These are phyloP conservation scores for Auriscalpium microsporum DNA, from an alignment of 768 basidiomycete genomes.

Conservation along the genomic window DNA sequence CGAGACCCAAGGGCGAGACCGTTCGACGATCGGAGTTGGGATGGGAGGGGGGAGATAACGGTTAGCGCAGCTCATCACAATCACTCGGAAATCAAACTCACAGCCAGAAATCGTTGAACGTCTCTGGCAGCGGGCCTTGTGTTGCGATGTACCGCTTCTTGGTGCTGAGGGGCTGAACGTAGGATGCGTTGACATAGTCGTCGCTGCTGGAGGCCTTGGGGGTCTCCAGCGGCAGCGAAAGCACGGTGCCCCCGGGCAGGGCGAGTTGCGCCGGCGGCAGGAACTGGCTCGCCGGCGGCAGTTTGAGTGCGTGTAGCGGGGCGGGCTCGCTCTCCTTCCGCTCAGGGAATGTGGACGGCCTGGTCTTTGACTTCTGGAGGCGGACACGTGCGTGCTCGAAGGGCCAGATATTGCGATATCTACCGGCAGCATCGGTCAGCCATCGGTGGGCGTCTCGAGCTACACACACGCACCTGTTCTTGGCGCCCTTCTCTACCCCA, in stretches of 20 bases:
- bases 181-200: conserved; percentile 95
- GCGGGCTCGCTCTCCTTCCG: not conserved
- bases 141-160: conserved; percentile 86
- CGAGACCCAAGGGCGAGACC: not conserved
- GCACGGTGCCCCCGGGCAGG: not conserved
- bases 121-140: conserved; percentile 86
- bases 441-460: not conserved
- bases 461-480: conserved; percentile 62
- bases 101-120: conserved; percentile 93
- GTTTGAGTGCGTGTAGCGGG: conserved; percentile 1
- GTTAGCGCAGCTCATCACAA: not conserved
- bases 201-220: conserved; percentile 31
- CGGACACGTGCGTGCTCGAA: conserved; percentile 91
- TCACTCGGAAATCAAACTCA: conserved; percentile 30
- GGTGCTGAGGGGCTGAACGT: conserved; percentile 82
- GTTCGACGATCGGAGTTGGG: not conserved
- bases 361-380: conserved; percentile 26
- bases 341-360: not conserved
- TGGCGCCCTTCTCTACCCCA: conserved; percentile 87
- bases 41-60: not conserved
- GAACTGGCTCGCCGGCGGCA: conserved; percentile 10
- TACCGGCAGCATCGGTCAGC: conserved; percentile 19
- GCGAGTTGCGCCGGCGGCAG: conserved; percentile 8
- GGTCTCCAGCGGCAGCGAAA: conserved; percentile 9
- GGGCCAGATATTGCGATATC: conserved; percentile 96